phyloP scores from a whole-genome alignment of 352 stramenopile genomes.

The Phytophthora tubulina region DNA sequence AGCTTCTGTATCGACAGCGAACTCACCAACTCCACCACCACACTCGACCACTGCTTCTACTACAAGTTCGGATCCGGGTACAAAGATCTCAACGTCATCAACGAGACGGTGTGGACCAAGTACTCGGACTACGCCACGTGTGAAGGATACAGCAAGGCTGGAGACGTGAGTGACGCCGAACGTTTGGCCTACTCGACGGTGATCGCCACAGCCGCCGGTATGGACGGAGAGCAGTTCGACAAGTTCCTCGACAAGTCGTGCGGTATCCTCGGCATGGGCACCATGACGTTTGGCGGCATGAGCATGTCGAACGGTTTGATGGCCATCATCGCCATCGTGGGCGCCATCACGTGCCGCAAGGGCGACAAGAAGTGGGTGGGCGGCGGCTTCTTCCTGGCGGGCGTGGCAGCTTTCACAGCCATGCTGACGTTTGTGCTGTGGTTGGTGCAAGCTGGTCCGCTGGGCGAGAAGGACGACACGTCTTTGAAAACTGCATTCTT shows the following conservation, averaged over 20 bases:
- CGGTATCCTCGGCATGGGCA: slow-evolving; percentile 45
- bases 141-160: slow-evolving; percentile 54
- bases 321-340: slow-evolving; percentile 57
- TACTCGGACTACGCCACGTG: slow-evolving; percentile 59
- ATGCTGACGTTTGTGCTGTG: slow-evolving; percentile 47
- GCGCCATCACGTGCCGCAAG: slow-evolving; percentile 59
- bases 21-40: slow-evolving; percentile 42
- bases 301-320: slow-evolving; percentile 53
- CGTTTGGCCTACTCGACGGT: slow-evolving; percentile 43
- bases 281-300: slow-evolving; percentile 55
- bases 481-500: slow-evolving; percentile 62
- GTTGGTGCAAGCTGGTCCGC: slow-evolving; percentile 52
- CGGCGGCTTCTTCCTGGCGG: slow-evolving; percentile 30
- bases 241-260: slow-evolving; percentile 71
- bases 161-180: slow-evolving; percentile 35
- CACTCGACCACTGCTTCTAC: slow-evolving; percentile 76
- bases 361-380: slow-evolving; percentile 36
- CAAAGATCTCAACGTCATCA: slow-evolving; percentile 44
- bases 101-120: slow-evolving; percentile 47
- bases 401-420: slow-evolving; percentile 21
- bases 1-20: slow-evolving; percentile 59
- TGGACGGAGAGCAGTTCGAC: slow-evolving; percentile 61
- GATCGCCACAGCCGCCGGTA: slow-evolving; percentile 50
- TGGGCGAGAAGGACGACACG: slow-evolving; percentile 64
- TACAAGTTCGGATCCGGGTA: slow-evolving; percentile 59